Evolutionary conservation across 1,139 yeast genomes (phyloP), one percentile per base, ranked within the genome.

Genomic region (Geotrichum europaeum): DNA sequence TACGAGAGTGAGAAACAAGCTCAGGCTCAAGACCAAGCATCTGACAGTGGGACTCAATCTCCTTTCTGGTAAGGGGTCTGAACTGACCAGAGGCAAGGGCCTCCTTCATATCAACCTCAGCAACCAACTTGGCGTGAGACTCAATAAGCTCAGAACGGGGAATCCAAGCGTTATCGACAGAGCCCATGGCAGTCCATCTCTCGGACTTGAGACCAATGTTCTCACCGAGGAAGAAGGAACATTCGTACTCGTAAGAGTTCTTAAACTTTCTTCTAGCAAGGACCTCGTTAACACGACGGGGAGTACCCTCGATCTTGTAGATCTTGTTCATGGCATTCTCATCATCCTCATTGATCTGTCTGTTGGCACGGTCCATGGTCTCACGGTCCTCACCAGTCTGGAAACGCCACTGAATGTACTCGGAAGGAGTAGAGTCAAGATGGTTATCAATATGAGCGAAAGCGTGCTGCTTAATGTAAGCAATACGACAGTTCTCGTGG

Each of bases 301-400:
- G 91, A 69, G 98, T 85, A 81, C 97, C 97, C 80, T 94, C 99
- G 76, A 94, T 84, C 86, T 89, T 91, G 92, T 91, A 94, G 81
- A 94, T 87, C 86, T 92, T 94, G 94, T 92, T 91, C 99, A 94
- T 94, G 78, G 96, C 89, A 80, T 86, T 85, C 84, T 92, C 97
- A 82, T 94, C 99, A 73, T 84, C 83, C 82, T 94, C 99, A 78
- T 89, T 91, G 78, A 94, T 90, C 81, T 88, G 95, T 86, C 99
- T 90, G 79, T 96, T 90, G 78, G 99, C 99, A 85, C 98, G 90
- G 84, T 94, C 99, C 98, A 94, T 94, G 81, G 99, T 94, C 85
- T 94, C 99, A 84, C 99, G 90, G 81, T 94, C 99, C 84, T 94
- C 99, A 90, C 99, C 99, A 77, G 99, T 94, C 84, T 94, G 99